These are phyloP conservation scores for Amphibolis antarctica DNA, from an alignment of 106 monocot genomes.

Conservation along the genomic window DNA sequence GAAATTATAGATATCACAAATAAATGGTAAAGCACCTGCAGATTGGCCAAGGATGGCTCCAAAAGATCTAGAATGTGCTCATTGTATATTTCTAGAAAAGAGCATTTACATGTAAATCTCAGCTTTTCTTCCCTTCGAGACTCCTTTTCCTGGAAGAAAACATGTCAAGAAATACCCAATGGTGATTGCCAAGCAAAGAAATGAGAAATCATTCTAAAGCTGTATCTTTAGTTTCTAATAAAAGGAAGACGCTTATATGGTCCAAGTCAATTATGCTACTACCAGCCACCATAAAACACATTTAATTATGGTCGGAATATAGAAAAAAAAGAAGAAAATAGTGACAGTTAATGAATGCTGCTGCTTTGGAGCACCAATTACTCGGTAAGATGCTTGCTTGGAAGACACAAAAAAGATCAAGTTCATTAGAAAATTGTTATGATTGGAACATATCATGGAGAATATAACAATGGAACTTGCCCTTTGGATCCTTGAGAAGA, in stretches of 20 bases:
- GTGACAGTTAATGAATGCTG: neutral
- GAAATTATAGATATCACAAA: neutral
- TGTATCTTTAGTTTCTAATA: neutral
- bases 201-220: neutral
- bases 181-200: neutral
- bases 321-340: neutral
- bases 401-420: neutral
- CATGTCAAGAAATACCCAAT: neutral
- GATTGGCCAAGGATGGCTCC: conserved; percentile 64
- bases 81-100: conserved; percentile 96
- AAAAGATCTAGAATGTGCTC: conserved; percentile 90
- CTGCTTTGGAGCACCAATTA: neutral
- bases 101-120: conserved; percentile 81
- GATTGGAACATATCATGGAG: neutral
- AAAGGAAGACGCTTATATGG: neutral
- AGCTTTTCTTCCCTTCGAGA: conserved; percentile 66
- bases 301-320: neutral
- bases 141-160: conserved; percentile 62
- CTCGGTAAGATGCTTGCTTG: neutral
- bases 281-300: neutral
- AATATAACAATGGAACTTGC: conserved; percentile 15
- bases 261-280: no score
- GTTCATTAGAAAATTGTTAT: neutral
- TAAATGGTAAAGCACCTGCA: conserved; percentile 44
- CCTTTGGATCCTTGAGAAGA: conserved; percentile 88